Base-by-base conservation (phyloP, 345 rosid genomes). In the Orychophragmus violaceus region DNA sequence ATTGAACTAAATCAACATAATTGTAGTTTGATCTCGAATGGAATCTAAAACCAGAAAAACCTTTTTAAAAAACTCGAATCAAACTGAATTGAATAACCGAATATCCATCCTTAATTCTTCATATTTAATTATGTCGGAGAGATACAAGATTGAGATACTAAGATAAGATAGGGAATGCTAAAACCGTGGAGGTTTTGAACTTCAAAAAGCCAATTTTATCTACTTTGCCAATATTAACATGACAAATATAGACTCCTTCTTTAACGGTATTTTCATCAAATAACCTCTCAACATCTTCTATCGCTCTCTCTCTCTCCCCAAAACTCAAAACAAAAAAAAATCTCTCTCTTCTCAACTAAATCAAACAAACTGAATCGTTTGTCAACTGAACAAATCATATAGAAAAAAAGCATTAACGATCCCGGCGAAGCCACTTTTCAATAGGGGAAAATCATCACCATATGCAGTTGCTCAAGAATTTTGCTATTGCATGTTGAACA, bases 201-300 rank as follows among this genome's bases (percentile, higher is more conserved):
- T 44, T 24, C 57, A 32, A 18, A 35, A 55, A 45, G 18, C 70
- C 58, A 28, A 18, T 63, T 19, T 62, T 62, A 44, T 62, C 64
- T 18, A 63, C 23, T 48, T 42, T 56, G 51, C 70, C 64, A 63
- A 36, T 64, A 46, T 64, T 71, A 63, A 55, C 24, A 55, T 57
- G 66, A 21, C 76, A 72, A 72, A 64, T 48, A 49, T 72, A 72
- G 76, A 58, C 14, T 72, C 71, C 57, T 45, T 44, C 9, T 65
- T 58, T 49, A 45, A 33, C 59, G 66, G 35, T 49, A 23, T n/a
- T 65, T 57, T 71, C 76, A 64, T 64, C 59, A 48, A 27, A 56
- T 39, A 21, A 28, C 35, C 23, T 72, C 55, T 49, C 54, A 27
- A 49, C 1, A 1, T 19, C 41, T 25, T 23, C 51, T 49, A 22